These are phyloP conservation scores for Cystobasidiaceae sp. DNA, from an alignment of 1,284 basidiomycete genomes.

Conservation along the genomic window DNA sequence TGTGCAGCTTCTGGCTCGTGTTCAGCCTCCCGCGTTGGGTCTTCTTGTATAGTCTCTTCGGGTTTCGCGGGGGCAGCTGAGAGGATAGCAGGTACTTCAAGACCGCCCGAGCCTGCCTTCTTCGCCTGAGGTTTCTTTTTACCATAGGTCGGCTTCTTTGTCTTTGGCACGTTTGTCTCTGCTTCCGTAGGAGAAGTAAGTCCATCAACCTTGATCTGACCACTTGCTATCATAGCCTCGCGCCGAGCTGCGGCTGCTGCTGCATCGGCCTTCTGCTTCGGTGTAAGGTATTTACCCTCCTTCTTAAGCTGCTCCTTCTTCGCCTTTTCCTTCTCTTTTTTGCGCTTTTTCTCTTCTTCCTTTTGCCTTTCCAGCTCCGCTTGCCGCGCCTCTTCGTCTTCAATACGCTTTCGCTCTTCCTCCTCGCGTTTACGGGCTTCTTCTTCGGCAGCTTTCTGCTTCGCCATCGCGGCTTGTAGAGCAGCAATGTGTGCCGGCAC, in stretches of 20 bases:
- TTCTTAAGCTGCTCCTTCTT: slow-evolving; percentile 58
- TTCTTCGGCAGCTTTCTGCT: slow-evolving; percentile 76
- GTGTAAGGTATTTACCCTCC: slow-evolving; percentile 81
- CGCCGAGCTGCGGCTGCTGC: slow-evolving; percentile 85
- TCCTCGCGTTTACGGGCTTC: slow-evolving; percentile 63
- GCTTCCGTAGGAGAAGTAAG: slow-evolving; percentile 56
- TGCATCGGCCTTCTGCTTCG: slow-evolving; percentile 93
- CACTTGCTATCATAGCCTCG: slow-evolving; percentile 82
- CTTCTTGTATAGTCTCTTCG: slow-evolving; percentile 36
- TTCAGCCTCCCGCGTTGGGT: slow-evolving; percentile 41
- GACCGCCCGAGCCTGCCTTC: slow-evolving; percentile 51
- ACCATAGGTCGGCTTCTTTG: slow-evolving; percentile 72
- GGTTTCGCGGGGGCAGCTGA: slow-evolving; percentile 42
- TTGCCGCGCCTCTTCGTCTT: slow-evolving; percentile 75
- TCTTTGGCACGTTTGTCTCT: slow-evolving; percentile 49
- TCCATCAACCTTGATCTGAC: slow-evolving; percentile 78
- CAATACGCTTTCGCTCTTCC: slow-evolving; percentile 71
- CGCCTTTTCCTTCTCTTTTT: slow-evolving; percentile 75
- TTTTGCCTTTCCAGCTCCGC: slow-evolving; percentile 65
- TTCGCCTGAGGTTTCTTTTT: slow-evolving; percentile 60
- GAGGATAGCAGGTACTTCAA: slow-evolving; percentile 33
- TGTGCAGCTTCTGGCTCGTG: slow-evolving; percentile 38
- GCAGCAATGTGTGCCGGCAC: slow-evolving; percentile 38
- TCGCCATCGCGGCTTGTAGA: slow-evolving; percentile 70
- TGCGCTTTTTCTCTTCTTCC: slow-evolving; percentile 61